Conservation (phyloP, 192 early-diverging fungal species). For the Gaertneriomyces sp. region DNA sequence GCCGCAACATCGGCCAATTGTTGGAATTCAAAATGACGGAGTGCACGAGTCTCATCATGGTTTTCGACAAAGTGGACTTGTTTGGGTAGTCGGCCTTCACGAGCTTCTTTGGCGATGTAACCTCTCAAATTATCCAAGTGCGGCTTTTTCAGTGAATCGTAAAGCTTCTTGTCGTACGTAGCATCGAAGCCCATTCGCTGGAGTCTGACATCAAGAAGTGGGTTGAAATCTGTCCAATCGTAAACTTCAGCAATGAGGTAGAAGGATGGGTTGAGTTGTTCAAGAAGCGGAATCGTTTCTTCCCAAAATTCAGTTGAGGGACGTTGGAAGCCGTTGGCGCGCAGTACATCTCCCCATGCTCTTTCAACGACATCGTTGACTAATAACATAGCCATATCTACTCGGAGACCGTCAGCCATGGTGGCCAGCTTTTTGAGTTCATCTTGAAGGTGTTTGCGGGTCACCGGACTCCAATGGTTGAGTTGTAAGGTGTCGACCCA, state of each 20-base stretch:
- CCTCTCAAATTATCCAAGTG: conserved; percentile 7
- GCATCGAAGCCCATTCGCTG: conserved; percentile 1
- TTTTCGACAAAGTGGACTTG: conserved; percentile 6
- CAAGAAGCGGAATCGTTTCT: not conserved
- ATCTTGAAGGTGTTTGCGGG: not conserved
- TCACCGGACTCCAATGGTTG: conserved; percentile 6
- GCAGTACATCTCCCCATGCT: not conserved
- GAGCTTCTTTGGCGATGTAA: not conserved
- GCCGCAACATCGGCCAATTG: not conserved
- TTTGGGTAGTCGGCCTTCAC: not conserved
- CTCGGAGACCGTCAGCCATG: not conserved
- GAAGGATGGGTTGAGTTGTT: not conserved
- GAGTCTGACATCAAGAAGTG: not conserved
- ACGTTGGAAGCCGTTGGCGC: not conserved
- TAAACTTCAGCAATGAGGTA: conserved; percentile 9
- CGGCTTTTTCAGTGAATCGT: conserved; percentile 5
- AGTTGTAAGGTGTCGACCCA: conserved; percentile 6
- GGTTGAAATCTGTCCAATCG: conserved; percentile 6
- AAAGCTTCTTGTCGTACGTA: not conserved
- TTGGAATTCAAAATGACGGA: not conserved
- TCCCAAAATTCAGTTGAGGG: conserved; percentile 6
- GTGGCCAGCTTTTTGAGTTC: not conserved
- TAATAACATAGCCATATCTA: conserved; percentile 6
- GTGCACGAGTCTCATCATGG: conserved; percentile 3
- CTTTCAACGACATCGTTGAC: not conserved